Conservation (phyloP, 495 filamentous ascomycete species). For the Aspergillus biplanus region DNA sequence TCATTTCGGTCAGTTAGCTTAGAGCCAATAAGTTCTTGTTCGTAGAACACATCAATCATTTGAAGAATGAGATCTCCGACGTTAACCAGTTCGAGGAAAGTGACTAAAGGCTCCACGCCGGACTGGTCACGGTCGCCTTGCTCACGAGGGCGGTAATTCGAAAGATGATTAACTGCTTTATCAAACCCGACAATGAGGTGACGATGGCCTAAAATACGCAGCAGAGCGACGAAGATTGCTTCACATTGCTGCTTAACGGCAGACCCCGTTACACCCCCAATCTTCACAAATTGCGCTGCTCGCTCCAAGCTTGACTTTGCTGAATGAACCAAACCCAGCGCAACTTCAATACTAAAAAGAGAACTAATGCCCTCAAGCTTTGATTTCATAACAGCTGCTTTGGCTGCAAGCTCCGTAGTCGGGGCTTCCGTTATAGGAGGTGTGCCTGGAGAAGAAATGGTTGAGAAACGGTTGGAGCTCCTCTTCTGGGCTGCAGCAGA, state of each 20-base stretch:
- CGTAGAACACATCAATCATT: constrained; percentile 99
- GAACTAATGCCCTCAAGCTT: constrained; percentile 90
- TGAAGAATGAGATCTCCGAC: constrained; percentile 98
- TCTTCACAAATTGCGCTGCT: constrained; percentile 75
- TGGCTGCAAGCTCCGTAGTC: constrained; percentile 90
- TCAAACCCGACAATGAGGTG: constrained; percentile 92
- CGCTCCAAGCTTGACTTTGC: constrained; percentile 92
- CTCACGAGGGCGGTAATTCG: constrained; percentile 87
- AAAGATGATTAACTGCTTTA: constrained; percentile 88
- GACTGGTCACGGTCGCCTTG: constrained; percentile 69
- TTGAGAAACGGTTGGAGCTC: constrained; percentile 57
- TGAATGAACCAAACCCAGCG: constrained; percentile 81
- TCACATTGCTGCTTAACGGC: constrained; percentile 91
- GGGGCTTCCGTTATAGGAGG: constrained; percentile 66
- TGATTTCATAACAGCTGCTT: constrained; percentile 94
- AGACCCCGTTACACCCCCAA: constrained; percentile 77
- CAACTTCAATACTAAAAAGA: constrained; percentile 95
- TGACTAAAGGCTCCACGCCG: constrained; percentile 89
- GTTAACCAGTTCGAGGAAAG: constrained; percentile 96
- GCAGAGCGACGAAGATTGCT: constrained; percentile 80
- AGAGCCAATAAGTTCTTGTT: constrained; percentile 83
- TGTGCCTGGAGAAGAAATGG: constrained; percentile 50
- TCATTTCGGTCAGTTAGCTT: constrained; percentile 90
- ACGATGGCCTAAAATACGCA: constrained; percentile 80
- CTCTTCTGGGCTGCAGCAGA: constrained; percentile 45